These are phyloP conservation scores for Centrapalus pauciflorus DNA, from an alignment of 129 eudicot species.

Conservation along the genomic window DNA sequence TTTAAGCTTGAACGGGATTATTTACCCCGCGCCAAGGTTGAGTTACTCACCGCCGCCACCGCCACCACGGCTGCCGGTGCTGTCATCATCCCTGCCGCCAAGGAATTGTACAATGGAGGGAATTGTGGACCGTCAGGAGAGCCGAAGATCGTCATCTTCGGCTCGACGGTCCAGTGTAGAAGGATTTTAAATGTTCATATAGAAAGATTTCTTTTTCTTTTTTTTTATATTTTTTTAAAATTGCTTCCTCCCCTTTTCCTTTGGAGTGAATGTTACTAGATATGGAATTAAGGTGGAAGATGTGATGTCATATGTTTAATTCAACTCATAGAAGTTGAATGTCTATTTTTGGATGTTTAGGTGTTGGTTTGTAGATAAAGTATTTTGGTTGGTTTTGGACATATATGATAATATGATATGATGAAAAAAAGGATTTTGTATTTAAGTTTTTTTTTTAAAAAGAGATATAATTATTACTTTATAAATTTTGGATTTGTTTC, in stretches of 20 bases:
- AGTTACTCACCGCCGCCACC: constrained; percentile 66
- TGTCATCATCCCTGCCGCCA: constrained; percentile 51
- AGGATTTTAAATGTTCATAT: constrained; percentile 71
- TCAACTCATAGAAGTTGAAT: constrained; percentile 20
- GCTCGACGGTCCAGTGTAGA: constrained; percentile 68
- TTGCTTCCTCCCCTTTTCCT: constrained; percentile 15
- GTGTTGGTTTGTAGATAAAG: constrained; percentile 36
- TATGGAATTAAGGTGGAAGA: constrained; percentile 37
- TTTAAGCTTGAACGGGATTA: constrained; percentile 64
- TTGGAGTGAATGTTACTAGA: constrained; percentile 28
- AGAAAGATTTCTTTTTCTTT: constrained; percentile 24
- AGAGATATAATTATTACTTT: too few species aligned
- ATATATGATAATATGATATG: too few species aligned
- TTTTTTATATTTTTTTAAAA: background rate
- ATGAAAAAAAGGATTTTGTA: too few species aligned
- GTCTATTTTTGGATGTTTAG: constrained; percentile 15
- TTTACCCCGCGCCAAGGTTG: constrained; percentile 43
- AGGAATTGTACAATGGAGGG: constrained; percentile 56
- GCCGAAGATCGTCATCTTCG: constrained; percentile 54
- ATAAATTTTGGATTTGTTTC: too few species aligned
- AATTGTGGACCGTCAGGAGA: constrained; percentile 48
- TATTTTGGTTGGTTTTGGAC: constrained; percentile 34
- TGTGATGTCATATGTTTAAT: constrained; percentile 30
- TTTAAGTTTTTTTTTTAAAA: too few species aligned
- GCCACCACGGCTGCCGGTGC: constrained; percentile 29